Evolutionary conservation across 805 yeast genomes (phyloP).

Genomic region (Suhomyces pyralidae): DNA sequence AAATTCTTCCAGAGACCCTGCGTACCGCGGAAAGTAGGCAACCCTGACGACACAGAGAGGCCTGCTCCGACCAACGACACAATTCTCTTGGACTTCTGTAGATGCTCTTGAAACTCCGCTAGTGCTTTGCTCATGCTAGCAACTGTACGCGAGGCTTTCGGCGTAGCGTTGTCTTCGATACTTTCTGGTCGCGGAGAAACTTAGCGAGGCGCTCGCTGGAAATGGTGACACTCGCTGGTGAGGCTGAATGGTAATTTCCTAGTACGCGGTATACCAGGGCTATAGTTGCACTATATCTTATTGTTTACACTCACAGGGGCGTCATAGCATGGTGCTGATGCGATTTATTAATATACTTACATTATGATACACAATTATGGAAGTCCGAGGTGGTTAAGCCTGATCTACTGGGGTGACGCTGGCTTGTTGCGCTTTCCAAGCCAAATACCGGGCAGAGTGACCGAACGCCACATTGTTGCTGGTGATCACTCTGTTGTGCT

Average conservation of each 20-base stretch:
- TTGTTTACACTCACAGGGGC: not conserved
- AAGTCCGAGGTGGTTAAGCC: not conserved
- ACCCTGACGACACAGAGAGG: conserved; percentile 71
- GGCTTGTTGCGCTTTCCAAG: conserved; percentile 24
- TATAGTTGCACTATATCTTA: not conserved
- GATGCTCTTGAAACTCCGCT: conserved; percentile 49
- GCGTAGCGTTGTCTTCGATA: not conserved
- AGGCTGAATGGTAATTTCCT: not conserved
- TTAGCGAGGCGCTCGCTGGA: not conserved
- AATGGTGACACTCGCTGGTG: not conserved
- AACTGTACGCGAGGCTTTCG: not conserved
- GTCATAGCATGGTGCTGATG: not conserved
- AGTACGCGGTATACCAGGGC: not conserved
- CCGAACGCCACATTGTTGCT: conserved; percentile 49
- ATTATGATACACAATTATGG: conserved; percentile 2
- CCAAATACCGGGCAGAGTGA: conserved; percentile 72
- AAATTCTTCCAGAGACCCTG: conserved; percentile 76
- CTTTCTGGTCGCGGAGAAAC: not conserved
- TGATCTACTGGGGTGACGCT: not conserved
- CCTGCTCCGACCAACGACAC: conserved; percentile 82
- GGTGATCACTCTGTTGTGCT: conserved; percentile 18
- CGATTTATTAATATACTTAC: not conserved
- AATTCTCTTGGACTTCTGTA: conserved; percentile 42
- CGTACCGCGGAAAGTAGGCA: conserved; percentile 69
- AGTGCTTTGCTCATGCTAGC: conserved; percentile 21